phyloP scores from a whole-genome alignment of 331 rosid genomes.

The Malus hybrid region DNA sequence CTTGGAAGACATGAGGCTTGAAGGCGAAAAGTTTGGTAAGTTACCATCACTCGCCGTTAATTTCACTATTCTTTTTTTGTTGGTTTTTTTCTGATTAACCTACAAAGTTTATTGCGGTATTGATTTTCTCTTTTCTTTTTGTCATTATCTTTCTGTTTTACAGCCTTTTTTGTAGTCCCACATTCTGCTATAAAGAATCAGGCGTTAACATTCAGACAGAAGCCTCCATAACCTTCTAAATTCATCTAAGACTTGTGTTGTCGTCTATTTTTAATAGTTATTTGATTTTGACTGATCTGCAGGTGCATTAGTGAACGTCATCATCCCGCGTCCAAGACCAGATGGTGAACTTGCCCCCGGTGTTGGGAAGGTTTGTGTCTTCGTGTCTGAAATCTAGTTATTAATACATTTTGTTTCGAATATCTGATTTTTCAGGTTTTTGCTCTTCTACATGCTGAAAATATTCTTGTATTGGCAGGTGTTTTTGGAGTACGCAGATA shows the following conservation, averaged over 20 bases:
- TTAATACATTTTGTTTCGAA: background rate
- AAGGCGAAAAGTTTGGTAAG: slow-evolving; percentile 86
- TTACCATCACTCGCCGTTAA: background rate
- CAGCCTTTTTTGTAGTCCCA: slow-evolving; percentile 64
- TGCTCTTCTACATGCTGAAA: background rate
- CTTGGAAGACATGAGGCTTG: slow-evolving; percentile 85
- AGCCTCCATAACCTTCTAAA: slow-evolving; percentile 59
- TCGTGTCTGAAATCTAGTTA: background rate
- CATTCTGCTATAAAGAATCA: slow-evolving; percentile 75
- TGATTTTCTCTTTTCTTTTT: slow-evolving; percentile 19
- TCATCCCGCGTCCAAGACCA: slow-evolving; percentile 77
- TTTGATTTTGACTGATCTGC: slow-evolving; percentile 23
- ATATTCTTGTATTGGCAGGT: slow-evolving; percentile 36
- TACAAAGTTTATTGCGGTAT: slow-evolving; percentile 19
- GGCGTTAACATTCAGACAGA: slow-evolving; percentile 70
- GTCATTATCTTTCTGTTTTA: slow-evolving; percentile 62
- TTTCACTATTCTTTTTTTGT: background rate
- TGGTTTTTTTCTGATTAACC: background rate
- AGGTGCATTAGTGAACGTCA: slow-evolving; percentile 75
- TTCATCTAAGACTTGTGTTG: slow-evolving; percentile 13
- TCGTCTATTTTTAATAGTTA: slow-evolving; percentile 11
- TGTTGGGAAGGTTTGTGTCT: slow-evolving; percentile 62
- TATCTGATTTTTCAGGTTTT: background rate
- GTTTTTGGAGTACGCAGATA: slow-evolving; percentile 83
- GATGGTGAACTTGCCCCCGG: slow-evolving; percentile 60